Evolutionary conservation across 176 grass and related monocot species (phyloP).

Genomic region (Ensete glaucum): DNA sequence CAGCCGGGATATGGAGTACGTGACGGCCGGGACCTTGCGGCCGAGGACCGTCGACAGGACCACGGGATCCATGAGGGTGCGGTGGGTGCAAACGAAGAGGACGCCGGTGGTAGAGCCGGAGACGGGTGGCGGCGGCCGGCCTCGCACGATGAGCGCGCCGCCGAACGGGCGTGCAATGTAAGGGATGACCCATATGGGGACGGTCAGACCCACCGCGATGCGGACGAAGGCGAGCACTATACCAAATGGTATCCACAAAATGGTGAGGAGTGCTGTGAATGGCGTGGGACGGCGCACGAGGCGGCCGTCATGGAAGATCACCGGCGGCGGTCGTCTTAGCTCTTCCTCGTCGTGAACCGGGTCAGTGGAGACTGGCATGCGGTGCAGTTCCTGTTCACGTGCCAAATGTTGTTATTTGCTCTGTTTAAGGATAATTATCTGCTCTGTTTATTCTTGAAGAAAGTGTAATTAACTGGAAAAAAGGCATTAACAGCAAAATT

Average conservation of each 20-base stretch:
- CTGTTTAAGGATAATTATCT: no score
- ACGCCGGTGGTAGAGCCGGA: conserved; percentile 21
- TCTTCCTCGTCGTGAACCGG: not conserved
- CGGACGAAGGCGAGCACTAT: conserved; percentile 55
- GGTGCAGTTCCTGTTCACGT: not conserved
- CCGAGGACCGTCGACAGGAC: conserved; percentile 48
- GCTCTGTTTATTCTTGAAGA: no score
- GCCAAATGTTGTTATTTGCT: no score
- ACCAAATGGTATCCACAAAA: conserved; percentile 86
- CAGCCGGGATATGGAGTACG: conserved; percentile 70
- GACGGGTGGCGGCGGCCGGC: conserved; percentile 25
- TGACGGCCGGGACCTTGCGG: conserved; percentile 55
- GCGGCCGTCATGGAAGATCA: conserved; percentile 90
- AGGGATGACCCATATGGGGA: conserved; percentile 51
- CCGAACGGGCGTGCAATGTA: conserved; percentile 48
- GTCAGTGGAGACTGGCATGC: conserved; percentile 19
- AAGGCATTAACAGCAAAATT: no score
- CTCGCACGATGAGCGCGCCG: conserved; percentile 50
- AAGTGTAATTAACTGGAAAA: no score
- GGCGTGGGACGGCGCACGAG: conserved; percentile 64
- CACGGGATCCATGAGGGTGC: conserved; percentile 73
- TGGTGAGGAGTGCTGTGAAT: conserved; percentile 50
- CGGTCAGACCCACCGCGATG: conserved; percentile 47
- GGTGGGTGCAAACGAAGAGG: conserved; percentile 91
- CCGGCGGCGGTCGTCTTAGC: conserved; percentile 33